phyloP scores from a whole-genome alignment of 768 basidiomycete genomes.

The Boletus bicolor region DNA sequence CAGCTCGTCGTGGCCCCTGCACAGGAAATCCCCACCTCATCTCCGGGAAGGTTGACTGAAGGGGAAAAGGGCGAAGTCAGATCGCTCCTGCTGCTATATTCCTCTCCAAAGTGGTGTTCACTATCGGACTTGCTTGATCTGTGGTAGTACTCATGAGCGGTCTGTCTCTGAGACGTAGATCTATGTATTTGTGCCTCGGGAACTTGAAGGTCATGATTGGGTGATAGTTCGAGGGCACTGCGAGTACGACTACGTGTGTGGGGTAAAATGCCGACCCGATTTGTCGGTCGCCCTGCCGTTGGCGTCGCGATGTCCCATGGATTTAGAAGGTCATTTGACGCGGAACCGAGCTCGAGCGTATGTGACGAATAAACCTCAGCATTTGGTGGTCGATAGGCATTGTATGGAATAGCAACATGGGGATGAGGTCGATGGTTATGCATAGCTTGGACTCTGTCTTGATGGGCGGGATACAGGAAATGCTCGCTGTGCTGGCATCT shows the following conservation, averaged over 20 bases:
- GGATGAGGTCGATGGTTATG: slow-evolving; percentile 34
- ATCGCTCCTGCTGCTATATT: slow-evolving; percentile 16
- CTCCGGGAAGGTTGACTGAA: slow-evolving; percentile 33
- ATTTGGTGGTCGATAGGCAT: slow-evolving; percentile 32
- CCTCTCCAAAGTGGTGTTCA: slow-evolving; percentile 16
- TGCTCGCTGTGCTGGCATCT: slow-evolving; percentile 14
- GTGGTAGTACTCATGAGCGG: slow-evolving; percentile 32
- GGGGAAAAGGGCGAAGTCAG: slow-evolving; percentile 35
- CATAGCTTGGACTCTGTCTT: slow-evolving; percentile 14
- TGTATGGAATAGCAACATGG: slow-evolving; percentile 37
- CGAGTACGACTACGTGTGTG: slow-evolving; percentile 36
- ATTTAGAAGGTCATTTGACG: slow-evolving; percentile 24
- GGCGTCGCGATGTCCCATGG: slow-evolving; percentile 35
- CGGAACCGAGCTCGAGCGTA: slow-evolving; percentile 28
- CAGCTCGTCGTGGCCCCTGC: slow-evolving; percentile 15
- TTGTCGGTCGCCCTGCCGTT: slow-evolving; percentile 23
- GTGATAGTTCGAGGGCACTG: slow-evolving; percentile 34
- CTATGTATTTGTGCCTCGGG: slow-evolving; percentile 54
- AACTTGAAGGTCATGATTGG: slow-evolving; percentile 35
- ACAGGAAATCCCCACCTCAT: slow-evolving; percentile 36
- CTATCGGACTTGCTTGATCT: slow-evolving; percentile 41
- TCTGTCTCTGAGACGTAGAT: slow-evolving; percentile 38
- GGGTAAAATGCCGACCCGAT: slow-evolving; percentile 18
- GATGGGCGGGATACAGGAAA: not conserved
- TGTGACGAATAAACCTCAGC: slow-evolving; percentile 30